Evolutionary conservation across 2,329 filamentous ascomycete species (phyloP).

Genomic region (Fusarium nurragi): DNA sequence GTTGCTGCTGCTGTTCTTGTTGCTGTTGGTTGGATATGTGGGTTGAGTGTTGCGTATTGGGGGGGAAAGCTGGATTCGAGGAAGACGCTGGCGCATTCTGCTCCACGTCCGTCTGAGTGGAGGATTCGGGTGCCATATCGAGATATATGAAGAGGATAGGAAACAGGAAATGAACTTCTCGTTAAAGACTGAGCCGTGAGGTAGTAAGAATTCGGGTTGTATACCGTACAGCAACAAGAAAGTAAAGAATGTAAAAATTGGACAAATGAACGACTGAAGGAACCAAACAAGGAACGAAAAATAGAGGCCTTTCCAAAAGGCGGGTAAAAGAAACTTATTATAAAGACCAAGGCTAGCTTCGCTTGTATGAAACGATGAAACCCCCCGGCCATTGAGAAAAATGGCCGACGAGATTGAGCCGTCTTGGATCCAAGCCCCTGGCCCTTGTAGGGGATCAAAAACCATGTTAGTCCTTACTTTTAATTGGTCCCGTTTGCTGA

Average conservation of each 20-base stretch:
- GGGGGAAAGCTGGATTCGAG: constrained; percentile 17
- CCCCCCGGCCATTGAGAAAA: constrained; percentile 3
- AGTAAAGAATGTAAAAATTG: constrained; percentile 2
- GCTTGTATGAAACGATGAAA: constrained; percentile 12
- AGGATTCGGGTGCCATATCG: constrained; percentile 38
- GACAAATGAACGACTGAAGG: constrained; percentile 14
- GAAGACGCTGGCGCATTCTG: constrained; percentile 9
- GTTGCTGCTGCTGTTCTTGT: constrained; percentile 15
- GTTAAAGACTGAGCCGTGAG: background rate
- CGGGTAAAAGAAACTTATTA: constrained; percentile 20
- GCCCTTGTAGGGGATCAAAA: constrained; percentile 10
- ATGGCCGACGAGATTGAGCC: constrained; percentile 10
- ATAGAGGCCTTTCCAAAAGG: constrained; percentile 2
- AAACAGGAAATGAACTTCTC: background rate
- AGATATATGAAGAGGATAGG: background rate
- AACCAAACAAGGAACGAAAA: background rate
- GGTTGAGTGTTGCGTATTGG: constrained; percentile 21
- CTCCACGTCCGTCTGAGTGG: constrained; percentile 34
- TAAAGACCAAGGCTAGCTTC: constrained; percentile 1
- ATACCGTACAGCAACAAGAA: constrained; percentile 14
- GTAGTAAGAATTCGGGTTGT: background rate
- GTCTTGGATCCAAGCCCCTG: constrained; percentile 13
- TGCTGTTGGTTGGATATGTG: constrained; percentile 16
- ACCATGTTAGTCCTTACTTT: constrained; percentile 3
- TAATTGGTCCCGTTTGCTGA: constrained; percentile 18